phyloP scores from a whole-genome alignment of 495 filamentous ascomycete species.

The Trichoderma erinaceum region DNA sequence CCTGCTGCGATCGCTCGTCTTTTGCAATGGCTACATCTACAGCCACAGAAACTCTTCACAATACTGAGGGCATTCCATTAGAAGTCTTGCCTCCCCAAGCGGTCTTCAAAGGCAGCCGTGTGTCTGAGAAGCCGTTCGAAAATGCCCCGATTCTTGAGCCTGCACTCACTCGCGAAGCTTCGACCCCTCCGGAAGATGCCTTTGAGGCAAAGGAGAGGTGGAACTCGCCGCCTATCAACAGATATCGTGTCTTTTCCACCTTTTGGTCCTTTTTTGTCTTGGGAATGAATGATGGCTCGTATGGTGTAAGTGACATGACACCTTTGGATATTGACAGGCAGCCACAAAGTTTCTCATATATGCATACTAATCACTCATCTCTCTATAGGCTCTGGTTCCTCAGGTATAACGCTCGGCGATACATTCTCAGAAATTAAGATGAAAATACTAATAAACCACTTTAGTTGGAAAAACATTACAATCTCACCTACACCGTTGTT shows the following conservation, averaged over 20 bases:
- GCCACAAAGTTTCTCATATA: background rate
- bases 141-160: constrained; percentile 7
- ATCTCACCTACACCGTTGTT: constrained; percentile 67
- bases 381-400: constrained; percentile 54
- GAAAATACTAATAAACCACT: constrained; percentile 6
- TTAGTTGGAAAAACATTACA: constrained; percentile 60
- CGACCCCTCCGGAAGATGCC: background rate
- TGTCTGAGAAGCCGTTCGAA: background rate
- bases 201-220: constrained; percentile 42
- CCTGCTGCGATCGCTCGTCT: background rate
- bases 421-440: constrained; percentile 27
- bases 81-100: background rate
- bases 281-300: constrained; percentile 77
- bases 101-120: background rate
- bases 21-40: background rate
- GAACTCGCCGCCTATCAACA: constrained; percentile 64
- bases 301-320: constrained; percentile 54
- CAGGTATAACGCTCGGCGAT: constrained; percentile 29
- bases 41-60: background rate
- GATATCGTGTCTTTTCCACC: constrained; percentile 55
- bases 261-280: constrained; percentile 71
- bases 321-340: no score
- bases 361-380: background rate
- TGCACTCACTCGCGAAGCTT: background rate
- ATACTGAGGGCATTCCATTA: background rate